These are phyloP conservation scores for Kwoniella mangroviensis DNA, from an alignment of 768 basidiomycete species.

Conservation along the genomic window DNA sequence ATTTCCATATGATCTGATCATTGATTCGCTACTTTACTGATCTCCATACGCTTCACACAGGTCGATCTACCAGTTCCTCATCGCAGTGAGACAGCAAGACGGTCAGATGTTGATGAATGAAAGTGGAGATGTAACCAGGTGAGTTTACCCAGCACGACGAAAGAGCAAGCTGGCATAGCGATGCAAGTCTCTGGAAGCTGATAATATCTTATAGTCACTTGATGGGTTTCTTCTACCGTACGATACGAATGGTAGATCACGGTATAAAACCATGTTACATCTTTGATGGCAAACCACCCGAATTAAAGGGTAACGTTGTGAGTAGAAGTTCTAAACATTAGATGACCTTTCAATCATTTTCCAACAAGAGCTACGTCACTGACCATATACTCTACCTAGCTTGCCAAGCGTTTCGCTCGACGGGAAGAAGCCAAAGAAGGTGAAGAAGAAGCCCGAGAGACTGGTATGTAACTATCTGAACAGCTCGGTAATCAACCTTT, in stretches of 20 bases:
- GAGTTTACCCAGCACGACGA: constrained; percentile 15
- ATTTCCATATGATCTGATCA: background rate
- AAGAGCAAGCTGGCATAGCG: background rate
- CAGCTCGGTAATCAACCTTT: background rate
- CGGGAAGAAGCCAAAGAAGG: constrained; percentile 93
- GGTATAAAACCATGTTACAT: constrained; percentile 98
- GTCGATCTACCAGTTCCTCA: constrained; percentile 75
- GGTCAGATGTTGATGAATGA: constrained; percentile 97
- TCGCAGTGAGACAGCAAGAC: constrained; percentile 93
- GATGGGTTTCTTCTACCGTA: constrained; percentile 98
- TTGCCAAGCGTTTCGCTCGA: constrained; percentile 92
- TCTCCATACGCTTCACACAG: constrained; percentile 5
- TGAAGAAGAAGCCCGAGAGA: constrained; percentile 95
- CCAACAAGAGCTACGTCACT: background rate
- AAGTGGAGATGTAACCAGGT: constrained; percentile 93
- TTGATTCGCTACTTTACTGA: no score
- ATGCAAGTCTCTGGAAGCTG: background rate
- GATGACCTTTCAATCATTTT: no score
- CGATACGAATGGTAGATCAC: constrained; percentile 96
- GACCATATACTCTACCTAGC: constrained; percentile 61
- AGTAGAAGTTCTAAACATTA: constrained; percentile 56
- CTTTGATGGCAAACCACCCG: constrained; percentile 97
- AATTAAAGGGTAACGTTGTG: constrained; percentile 95
- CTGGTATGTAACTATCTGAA: constrained; percentile 62
- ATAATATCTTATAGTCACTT: constrained; percentile 67